These are phyloP conservation scores for Cucurbita argyrosperma DNA, from an alignment of 306 rosid genomes.

Conservation along the genomic window DNA sequence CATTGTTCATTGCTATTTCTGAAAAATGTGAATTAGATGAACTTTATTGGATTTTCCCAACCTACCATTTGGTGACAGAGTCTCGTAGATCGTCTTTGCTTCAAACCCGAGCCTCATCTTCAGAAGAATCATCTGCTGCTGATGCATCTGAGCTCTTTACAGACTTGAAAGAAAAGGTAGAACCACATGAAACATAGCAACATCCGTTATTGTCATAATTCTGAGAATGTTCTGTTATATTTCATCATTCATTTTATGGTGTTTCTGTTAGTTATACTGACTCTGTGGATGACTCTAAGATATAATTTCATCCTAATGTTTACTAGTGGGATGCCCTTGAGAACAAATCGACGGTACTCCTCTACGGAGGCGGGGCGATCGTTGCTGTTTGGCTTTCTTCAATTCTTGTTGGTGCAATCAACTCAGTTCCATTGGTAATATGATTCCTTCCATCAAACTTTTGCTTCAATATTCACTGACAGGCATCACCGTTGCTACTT, in stretches of 20 bases:
- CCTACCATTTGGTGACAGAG: conserved; percentile 19
- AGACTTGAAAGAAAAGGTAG: conserved; percentile 90
- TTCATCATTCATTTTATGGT: neutral
- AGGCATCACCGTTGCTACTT: neutral
- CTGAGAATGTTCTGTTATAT: neutral
- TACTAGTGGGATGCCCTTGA: conserved; percentile 91
- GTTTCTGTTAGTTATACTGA: conserved; percentile 3
- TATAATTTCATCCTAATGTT: neutral
- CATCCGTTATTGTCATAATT: neutral
- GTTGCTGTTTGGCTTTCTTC: conserved; percentile 90
- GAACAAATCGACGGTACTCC: conserved; percentile 84
- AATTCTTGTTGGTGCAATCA: conserved; percentile 66
- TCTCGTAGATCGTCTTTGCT: conserved; percentile 34
- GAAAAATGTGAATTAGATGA: neutral
- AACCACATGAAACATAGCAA: neutral
- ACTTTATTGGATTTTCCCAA: neutral
- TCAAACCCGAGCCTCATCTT: conserved; percentile 62
- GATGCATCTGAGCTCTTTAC: conserved; percentile 56
- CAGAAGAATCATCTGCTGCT: conserved; percentile 68
- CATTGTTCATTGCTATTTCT: neutral
- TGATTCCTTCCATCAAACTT: conserved; percentile 3
- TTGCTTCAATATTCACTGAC: neutral
- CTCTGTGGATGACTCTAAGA: neutral
- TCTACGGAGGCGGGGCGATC: conserved; percentile 88
- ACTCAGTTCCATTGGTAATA: conserved; percentile 91